A percentile compares a stretch with the other conserved stretches of the same genome.
Conservation (phyloP, 306 rosid species). For the Prosopis cineraria region DNA sequence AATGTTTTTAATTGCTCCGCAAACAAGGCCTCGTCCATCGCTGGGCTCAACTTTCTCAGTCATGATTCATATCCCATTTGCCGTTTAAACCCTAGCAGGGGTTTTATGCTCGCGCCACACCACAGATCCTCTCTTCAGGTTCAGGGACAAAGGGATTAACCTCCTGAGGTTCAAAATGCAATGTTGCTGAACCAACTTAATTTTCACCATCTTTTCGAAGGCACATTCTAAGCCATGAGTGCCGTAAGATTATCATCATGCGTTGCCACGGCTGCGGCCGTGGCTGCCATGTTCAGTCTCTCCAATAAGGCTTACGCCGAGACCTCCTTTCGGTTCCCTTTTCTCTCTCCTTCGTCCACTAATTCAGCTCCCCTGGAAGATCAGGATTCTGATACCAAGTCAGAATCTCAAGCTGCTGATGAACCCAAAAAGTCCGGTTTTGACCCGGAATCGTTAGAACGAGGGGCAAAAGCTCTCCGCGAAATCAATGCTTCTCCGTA, state of each 20-base stretch:
- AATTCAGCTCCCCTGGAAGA: slow-evolving; percentile 44
- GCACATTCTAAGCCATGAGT: slow-evolving; percentile 52
- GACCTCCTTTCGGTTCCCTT: slow-evolving; percentile 58
- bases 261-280: slow-evolving; percentile 76
- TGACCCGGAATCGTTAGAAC: slow-evolving; percentile 82
- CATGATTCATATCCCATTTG: no score
- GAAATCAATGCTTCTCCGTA: slow-evolving; percentile 69
- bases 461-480: slow-evolving; percentile 91
- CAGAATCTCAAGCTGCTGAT: slow-evolving; percentile 58
- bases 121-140: neutral
- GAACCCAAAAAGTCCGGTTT: slow-evolving; percentile 80
- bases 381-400: slow-evolving; percentile 43
- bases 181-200: neutral
- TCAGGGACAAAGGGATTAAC: neutral
- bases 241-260: slow-evolving; percentile 66
- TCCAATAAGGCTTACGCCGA: slow-evolving; percentile 67
- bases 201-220: slow-evolving; percentile 2
- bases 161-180: neutral
- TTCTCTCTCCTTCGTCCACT: slow-evolving; percentile 57
- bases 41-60: neutral
- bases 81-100: slow-evolving; percentile 61
- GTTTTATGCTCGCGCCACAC: slow-evolving; percentile 47
- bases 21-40: slow-evolving; percentile 18
- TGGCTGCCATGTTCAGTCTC: slow-evolving; percentile 52
- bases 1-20: slow-evolving; percentile 31